Evolutionary conservation across 257 asterid species (phyloP).

Genomic region (Solanum chiquidenum): DNA sequence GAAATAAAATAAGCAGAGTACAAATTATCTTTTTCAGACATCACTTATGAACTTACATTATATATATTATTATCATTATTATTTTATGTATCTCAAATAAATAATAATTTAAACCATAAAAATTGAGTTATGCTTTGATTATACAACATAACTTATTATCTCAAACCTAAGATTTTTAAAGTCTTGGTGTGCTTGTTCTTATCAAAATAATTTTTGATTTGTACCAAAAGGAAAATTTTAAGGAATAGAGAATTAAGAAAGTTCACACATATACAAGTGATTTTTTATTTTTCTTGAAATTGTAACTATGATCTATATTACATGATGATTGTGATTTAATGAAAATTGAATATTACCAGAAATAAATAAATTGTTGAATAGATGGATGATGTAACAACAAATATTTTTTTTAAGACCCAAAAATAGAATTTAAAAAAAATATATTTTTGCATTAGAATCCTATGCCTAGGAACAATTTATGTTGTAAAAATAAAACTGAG

Average conservation of each 20-base stretch:
- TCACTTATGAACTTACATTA: background rate
- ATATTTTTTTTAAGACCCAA: background rate
- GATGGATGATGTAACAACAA: background rate
- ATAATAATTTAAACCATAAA: background rate
- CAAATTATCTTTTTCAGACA: background rate
- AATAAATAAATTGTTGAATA: background rate
- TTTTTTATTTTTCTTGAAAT: background rate
- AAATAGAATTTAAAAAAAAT: background rate
- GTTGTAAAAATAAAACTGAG: background rate
- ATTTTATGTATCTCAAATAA: background rate
- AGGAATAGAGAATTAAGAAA: background rate
- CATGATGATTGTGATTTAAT: background rate
- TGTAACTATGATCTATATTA: background rate
- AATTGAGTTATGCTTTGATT: background rate
- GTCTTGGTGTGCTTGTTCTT: background rate
- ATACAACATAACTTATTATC: background rate
- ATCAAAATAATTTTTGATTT: background rate
- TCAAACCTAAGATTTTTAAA: background rate
- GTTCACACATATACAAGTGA: background rate
- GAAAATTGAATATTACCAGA: background rate
- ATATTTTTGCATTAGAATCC: background rate
- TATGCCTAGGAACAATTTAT: background rate
- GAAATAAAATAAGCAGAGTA: background rate
- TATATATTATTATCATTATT: background rate
- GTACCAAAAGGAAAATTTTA: background rate